These are phyloP conservation scores for Neocallimastix lanati DNA, from an alignment of 192 early-diverging fungal genomes.

Conservation along the genomic window DNA sequence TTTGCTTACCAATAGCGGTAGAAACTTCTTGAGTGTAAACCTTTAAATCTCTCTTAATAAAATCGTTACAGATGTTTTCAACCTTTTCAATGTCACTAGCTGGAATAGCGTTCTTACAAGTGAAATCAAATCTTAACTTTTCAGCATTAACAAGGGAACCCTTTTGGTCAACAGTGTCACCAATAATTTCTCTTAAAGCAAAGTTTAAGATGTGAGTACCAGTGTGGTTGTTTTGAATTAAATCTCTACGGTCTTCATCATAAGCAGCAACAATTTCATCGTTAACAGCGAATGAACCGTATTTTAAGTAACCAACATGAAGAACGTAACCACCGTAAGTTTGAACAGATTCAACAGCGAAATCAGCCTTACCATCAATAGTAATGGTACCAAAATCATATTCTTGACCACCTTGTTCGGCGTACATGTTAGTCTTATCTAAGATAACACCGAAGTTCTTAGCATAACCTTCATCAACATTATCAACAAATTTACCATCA, in stretches of 20 bases:
- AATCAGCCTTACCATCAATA: constrained; percentile 67
- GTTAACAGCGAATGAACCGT: constrained; percentile 53
- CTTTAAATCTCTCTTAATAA: constrained; percentile 49
- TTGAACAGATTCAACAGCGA: constrained; percentile 82
- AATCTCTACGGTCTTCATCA: constrained; percentile 72
- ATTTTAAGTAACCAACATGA: constrained; percentile 86
- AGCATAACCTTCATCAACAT: constrained; percentile 23
- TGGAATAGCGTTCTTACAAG: constrained; percentile 50
- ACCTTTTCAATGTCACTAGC: constrained; percentile 48
- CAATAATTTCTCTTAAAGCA: constrained; percentile 71
- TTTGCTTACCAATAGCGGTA: constrained; percentile 57
- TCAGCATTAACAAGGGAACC: constrained; percentile 92
- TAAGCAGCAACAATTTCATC: constrained; percentile 60
- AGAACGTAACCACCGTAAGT: constrained; percentile 87
- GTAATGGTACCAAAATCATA: constrained; percentile 78
- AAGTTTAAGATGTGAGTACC: constrained; percentile 90
- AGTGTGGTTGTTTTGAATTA: constrained; percentile 90
- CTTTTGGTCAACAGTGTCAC: constrained; percentile 71
- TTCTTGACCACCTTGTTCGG: constrained; percentile 90
- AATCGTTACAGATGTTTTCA: constrained; percentile 57
- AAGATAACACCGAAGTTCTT: constrained; percentile 69
- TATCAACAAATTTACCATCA: constrained; percentile 22
- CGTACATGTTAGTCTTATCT: constrained; percentile 94
- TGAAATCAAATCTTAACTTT: constrained; percentile 91
- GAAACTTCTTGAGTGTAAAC: constrained; percentile 78